Conservation (phyloP, 257 asterid genomes). For the Craterostigma plantagineum region DNA sequence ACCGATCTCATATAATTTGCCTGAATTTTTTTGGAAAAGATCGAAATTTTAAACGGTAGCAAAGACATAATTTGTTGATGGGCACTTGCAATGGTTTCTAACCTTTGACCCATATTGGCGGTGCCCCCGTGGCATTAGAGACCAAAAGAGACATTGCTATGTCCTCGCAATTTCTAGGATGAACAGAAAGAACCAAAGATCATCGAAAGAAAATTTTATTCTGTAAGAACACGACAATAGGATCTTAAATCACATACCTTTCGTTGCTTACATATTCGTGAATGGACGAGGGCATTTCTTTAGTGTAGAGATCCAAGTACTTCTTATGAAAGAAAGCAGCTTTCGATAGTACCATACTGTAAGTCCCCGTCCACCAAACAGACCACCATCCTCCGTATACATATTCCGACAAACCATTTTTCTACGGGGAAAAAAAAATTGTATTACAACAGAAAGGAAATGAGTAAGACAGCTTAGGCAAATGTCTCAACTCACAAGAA, state of each 20-base stretch:
- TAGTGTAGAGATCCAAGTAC: constrained; percentile 52
- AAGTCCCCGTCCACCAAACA: constrained; percentile 75
- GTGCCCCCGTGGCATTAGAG: constrained; percentile 67
- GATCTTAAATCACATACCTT: constrained; percentile 23
- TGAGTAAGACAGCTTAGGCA: not conserved
- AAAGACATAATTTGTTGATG: not conserved
- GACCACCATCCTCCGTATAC: constrained; percentile 73
- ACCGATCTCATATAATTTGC: constrained; percentile 45
- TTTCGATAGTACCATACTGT: constrained; percentile 63
- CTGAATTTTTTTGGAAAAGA: constrained; percentile 15
- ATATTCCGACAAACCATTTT: constrained; percentile 18
- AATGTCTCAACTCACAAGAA: not conserved
- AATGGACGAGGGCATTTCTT: constrained; percentile 68
- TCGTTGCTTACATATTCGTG: constrained; percentile 42
- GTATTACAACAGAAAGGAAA: constrained; percentile 7
- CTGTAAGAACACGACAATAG: not conserved
- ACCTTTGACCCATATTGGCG: constrained; percentile 87
- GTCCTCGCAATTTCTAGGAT: constrained; percentile 66
- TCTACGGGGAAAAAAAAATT: no score
- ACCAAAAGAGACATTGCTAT: constrained; percentile 79
- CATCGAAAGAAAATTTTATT: not conserved
- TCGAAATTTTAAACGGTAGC: not conserved
- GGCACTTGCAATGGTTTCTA: not conserved
- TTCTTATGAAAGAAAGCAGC: constrained; percentile 72
- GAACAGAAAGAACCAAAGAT: constrained; percentile 4